Conservation (phyloP, 2,329 filamentous ascomycete genomes). For the Sporothrix dimorphospora region DNA sequence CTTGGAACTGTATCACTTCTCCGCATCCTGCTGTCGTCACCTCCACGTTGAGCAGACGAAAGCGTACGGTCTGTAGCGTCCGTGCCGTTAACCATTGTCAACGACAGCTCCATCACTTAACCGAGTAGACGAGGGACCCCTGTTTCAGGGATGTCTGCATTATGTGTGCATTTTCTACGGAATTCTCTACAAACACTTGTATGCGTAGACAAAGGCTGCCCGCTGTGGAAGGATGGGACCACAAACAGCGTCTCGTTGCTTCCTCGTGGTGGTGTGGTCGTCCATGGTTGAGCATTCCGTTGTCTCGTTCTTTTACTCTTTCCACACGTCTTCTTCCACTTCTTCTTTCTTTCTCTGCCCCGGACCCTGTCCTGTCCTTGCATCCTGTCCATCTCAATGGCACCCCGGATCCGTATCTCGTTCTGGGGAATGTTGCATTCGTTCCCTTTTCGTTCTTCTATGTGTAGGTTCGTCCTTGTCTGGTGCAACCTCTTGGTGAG, state of each 20-base stretch:
- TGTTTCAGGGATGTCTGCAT: conserved; percentile 12
- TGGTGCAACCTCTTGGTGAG: neutral
- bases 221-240: neutral
- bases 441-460: neutral
- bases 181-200: no score
- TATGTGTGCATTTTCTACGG: neutral
- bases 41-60: neutral
- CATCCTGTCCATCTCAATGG: neutral
- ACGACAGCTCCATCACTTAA: neutral
- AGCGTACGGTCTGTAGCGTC: neutral
- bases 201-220: no score
- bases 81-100: neutral
- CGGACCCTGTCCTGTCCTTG: neutral
- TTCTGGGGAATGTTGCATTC: neutral
- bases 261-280: neutral
- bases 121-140: conserved; percentile 8
- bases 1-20: neutral
- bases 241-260: neutral
- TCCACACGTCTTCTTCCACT: neutral
- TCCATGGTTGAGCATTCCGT: neutral
- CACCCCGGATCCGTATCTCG: neutral
- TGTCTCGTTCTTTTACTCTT: neutral
- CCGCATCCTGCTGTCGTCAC: conserved; percentile 10
- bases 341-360: neutral
- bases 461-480: neutral